A percentile compares a stretch with the other conserved stretches of the same genome.
phyloP scores from a whole-genome alignment of 192 early-diverging fungal genomes.

The Coemansia sp. region DNA sequence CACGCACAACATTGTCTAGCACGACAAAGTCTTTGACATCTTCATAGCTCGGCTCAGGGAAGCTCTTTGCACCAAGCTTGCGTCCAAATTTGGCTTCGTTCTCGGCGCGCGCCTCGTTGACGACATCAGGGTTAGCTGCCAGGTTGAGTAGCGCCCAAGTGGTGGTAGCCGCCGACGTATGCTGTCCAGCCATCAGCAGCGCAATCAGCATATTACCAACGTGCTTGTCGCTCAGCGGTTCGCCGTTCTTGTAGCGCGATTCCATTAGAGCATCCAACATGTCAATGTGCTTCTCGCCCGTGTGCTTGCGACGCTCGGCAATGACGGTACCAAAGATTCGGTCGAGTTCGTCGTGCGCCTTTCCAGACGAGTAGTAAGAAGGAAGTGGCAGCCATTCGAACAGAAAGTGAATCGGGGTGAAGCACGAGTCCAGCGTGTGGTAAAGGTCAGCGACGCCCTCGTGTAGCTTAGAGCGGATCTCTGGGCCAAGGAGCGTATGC shows the following conservation, averaged over 20 bases:
- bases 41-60: conserved; percentile 66
- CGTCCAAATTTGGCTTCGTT: conserved; percentile 64
- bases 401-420: conserved; percentile 93
- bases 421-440: conserved; percentile 92
- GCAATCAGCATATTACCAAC: conserved; percentile 98
- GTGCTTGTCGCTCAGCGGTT: conserved; percentile 77
- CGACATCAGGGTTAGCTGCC: conserved; percentile 72
- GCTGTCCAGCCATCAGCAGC: conserved; percentile 95
- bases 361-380: conserved; percentile 81
- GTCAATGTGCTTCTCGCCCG: conserved; percentile 65
- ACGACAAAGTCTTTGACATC: conserved; percentile 70
- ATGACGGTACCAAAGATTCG: conserved; percentile 80
- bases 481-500: conserved; percentile 90
- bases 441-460: conserved; percentile 86
- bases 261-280: conserved; percentile 84
- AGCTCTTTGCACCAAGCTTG: conserved; percentile 48
- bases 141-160: conserved; percentile 91
- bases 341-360: conserved; percentile 81
- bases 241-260: conserved; percentile 87
- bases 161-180: conserved; percentile 89
- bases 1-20: conserved; percentile 85
- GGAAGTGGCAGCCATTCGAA: conserved; percentile 92
- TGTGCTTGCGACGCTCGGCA: conserved; percentile 67
- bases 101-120: conserved; percentile 74
- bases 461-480: conserved; percentile 85